A percentile compares a stretch with the other conserved stretches of the same genome.
phyloP scores from a whole-genome alignment of 495 filamentous ascomycete genomes.

The Astrothelium subdiscretum region DNA sequence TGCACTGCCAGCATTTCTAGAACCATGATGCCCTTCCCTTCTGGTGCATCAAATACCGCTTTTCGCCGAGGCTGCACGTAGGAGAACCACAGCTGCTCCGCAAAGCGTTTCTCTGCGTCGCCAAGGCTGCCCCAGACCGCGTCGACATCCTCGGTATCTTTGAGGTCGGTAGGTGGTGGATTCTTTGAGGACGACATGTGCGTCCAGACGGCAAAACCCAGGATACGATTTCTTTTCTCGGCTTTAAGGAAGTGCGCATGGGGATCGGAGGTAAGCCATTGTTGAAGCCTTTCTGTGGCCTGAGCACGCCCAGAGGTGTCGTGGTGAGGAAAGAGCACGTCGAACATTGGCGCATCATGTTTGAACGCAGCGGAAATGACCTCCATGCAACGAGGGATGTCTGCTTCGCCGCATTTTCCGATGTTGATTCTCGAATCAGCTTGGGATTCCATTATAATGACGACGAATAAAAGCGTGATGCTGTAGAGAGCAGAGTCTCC shows the following conservation, averaged over 20 bases:
- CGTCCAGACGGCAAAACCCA: not conserved
- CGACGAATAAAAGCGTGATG: not conserved
- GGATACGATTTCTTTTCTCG: not conserved
- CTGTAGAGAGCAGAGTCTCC: not conserved
- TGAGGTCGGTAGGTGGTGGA: not conserved
- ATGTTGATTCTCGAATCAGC: not conserved
- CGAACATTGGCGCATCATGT: not conserved
- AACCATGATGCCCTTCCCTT: not conserved
- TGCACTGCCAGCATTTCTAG: conserved; percentile 15
- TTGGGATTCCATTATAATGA: not conserved
- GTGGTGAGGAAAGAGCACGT: not conserved
- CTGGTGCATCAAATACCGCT: not conserved
- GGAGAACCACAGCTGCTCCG: not conserved
- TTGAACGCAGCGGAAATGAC: not conserved
- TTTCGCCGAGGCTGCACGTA: not conserved
- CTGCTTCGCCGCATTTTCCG: not conserved
- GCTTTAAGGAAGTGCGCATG: not conserved
- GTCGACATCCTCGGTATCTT: not conserved
- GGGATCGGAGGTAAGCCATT: not conserved
- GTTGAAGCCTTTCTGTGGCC: not conserved
- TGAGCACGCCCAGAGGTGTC: not conserved
- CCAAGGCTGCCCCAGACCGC: not conserved
- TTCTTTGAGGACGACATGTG: not conserved
- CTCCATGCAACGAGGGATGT: not conserved
- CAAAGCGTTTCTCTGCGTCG: not conserved